Conservation (phyloP, 805 yeast species). For the Candida gorgasii region DNA sequence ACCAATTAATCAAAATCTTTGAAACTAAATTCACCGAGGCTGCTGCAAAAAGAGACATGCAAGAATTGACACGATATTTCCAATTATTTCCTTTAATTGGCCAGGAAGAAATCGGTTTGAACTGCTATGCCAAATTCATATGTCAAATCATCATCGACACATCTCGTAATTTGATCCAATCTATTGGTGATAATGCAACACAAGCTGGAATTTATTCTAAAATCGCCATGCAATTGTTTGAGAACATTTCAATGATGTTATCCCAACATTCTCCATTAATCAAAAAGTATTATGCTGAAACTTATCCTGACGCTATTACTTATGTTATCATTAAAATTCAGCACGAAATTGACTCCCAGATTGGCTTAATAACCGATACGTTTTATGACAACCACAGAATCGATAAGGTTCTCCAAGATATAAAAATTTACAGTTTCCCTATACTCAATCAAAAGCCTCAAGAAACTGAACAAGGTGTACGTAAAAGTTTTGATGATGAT, state of each 20-base stretch:
- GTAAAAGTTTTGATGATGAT: constrained; percentile 24
- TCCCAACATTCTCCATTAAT: constrained; percentile 85
- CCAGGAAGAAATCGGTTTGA: constrained; percentile 67
- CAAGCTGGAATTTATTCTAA: constrained; percentile 58
- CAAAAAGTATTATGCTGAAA: constrained; percentile 54
- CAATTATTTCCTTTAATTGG: constrained; percentile 86
- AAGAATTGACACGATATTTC: constrained; percentile 73
- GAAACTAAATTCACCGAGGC: constrained; percentile 67
- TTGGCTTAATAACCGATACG: constrained; percentile 84
- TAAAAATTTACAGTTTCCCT: constrained; percentile 48
- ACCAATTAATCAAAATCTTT: constrained; percentile 58
- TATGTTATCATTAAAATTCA: constrained; percentile 74
- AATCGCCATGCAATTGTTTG: constrained; percentile 69
- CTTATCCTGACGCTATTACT: constrained; percentile 60
- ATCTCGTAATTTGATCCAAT: constrained; percentile 62
- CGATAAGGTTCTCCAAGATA: constrained; percentile 54
- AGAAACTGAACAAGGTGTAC: constrained; percentile 10
- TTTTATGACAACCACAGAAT: constrained; percentile 73
- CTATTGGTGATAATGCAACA: constrained; percentile 17
- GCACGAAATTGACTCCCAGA: constrained; percentile 88
- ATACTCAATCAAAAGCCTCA: constrained; percentile 17
- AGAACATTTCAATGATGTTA: constrained; percentile 79
- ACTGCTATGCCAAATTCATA: constrained; percentile 81
- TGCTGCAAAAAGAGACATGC: constrained; percentile 63
- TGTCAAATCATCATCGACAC: constrained; percentile 82